Evolutionary conservation across 306 rosid genomes (phyloP), one percentile per base, ranked within the genome.

Genomic region (Begonia loranthoides): DNA sequence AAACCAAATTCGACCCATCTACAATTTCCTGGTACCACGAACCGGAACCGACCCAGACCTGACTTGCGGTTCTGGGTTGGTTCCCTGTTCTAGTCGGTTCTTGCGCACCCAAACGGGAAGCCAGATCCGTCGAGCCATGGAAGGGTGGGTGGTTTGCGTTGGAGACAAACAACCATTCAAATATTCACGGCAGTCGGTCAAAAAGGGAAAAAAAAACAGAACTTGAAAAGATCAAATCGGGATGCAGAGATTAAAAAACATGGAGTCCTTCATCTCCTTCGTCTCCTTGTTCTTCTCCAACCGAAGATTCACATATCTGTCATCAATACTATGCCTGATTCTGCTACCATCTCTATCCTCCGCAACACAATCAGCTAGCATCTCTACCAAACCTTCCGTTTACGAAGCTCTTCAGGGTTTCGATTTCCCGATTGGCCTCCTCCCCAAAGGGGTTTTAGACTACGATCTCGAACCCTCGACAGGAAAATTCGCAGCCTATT

Each of bases 401-500:
- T 60, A 66, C 33, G 66, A 66, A 54, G 45, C 60, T n/a, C 46
- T 54, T 47, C 2, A 34, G 8, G 45, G 17, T n/a, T 59, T 38
- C 66, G 19, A 60, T n/a, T n/a, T n/a, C n/a, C n/a, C n/a, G n/a
- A n/a, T n/a, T n/a, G n/a, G n/a, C n/a, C n/a, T n/a, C n/a, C 33
- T 60, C 60, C 3, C 72, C 72, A 13, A 47, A 38, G 72, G 66
- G 13, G 66, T 54, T 7, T 1, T 10, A 6, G 57, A 19, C 49
- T 66, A 60, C 22, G 52, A 66, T 54, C 52, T 59, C 9, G 66
- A 66, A 13, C 47, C 51, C 16, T 53, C 61, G 0, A 48, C 52
- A 6, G 72, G 72, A 13, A 28, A 48, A 43, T 66, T 59, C 50
- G n/a, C 46, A n/a, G 72, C 72, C 15, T 60, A 14, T 38, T 41